Evolutionary conservation across 1,139 yeast genomes (phyloP), one percentile per base, ranked within the genome.

Genomic region (Blastobotrys indianensis): DNA sequence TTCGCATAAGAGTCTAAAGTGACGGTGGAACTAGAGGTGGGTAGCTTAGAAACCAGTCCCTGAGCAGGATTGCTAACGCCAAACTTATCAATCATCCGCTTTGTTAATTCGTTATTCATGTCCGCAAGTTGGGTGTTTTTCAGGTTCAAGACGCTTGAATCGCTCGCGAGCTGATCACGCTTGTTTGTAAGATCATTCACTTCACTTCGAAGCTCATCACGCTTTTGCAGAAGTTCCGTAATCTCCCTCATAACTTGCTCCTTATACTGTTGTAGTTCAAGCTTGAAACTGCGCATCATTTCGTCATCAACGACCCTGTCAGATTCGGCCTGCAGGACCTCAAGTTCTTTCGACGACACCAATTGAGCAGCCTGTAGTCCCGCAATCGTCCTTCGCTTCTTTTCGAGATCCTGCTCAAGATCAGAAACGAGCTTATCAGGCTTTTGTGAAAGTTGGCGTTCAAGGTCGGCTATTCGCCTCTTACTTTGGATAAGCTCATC

Each of bases 111-210:
- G 37, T 63, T 60, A 51, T 67, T 68, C 60, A 68, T 56, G 30
- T 67, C 70, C 2, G 60, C 58, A 34, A 69, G 58, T 51, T 69
- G 71, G 16, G 62, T 46, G 48, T 67, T 64, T 47, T 63, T 60
- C 32, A 62, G 54, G 32, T 61, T 60, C 36, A 69, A 57, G 25
- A 64, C 44, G 36, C 62, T 53, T 13, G 61, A 55, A 45, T 68
- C 72, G 32, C 62, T 64, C n/a, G 58, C 53, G 2, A 62, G 56
- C 40, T 52, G 48, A 40, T 58, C 63, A n/a, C 64, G 56, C 36
- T 50, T 44, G 25, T 47, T 51, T 16, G 51, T 45, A 20, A 67
- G 57, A 25, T 58, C 54, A n/a, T 49, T 47, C 42, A 60, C 62
- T 41, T 67, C 70, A 3, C 55, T 61, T 25, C 45, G 45, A 37